phyloP scores from a whole-genome alignment of 2,329 filamentous ascomycete genomes.

The Talaromyces islandicus region DNA sequence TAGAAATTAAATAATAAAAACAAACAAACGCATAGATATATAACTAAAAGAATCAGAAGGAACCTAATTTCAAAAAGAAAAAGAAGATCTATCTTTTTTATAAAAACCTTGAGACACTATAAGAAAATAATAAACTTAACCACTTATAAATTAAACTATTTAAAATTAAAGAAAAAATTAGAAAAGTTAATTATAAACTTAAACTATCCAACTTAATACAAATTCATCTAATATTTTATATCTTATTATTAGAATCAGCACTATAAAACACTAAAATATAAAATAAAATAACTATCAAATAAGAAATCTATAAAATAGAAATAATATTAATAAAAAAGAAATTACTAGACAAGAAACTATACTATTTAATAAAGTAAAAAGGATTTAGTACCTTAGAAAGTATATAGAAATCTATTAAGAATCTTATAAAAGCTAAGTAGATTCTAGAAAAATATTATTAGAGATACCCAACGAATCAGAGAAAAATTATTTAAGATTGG shows the following conservation, averaged over 20 bases:
- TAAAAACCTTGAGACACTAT: background rate
- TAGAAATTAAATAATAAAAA: background rate
- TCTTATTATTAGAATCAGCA: background rate
- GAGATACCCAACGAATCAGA: background rate
- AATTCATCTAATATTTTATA: background rate
- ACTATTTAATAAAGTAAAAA: too few relatives aligned
- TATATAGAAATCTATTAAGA: too few relatives aligned
- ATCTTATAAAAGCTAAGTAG: background rate
- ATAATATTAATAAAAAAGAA: background rate
- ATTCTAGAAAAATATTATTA: background rate
- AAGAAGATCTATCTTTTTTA: background rate
- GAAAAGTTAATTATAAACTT: background rate
- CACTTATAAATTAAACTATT: background rate
- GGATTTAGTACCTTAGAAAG: too few relatives aligned
- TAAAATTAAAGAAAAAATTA: constrained; percentile 4
- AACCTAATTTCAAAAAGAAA: background rate
- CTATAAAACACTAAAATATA: background rate
- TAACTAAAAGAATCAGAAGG: background rate
- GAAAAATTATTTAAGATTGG: background rate
- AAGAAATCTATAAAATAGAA: background rate
- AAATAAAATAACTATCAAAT: background rate
- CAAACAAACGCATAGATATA: background rate
- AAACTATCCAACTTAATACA: background rate
- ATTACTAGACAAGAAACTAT: background rate
- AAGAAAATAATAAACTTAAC: background rate